Percentiles rank a stretch among this genome's conserved stretches.
phyloP scores from a whole-genome alignment of 1,284 basidiomycete species.

The Tremellales sp. region DNA sequence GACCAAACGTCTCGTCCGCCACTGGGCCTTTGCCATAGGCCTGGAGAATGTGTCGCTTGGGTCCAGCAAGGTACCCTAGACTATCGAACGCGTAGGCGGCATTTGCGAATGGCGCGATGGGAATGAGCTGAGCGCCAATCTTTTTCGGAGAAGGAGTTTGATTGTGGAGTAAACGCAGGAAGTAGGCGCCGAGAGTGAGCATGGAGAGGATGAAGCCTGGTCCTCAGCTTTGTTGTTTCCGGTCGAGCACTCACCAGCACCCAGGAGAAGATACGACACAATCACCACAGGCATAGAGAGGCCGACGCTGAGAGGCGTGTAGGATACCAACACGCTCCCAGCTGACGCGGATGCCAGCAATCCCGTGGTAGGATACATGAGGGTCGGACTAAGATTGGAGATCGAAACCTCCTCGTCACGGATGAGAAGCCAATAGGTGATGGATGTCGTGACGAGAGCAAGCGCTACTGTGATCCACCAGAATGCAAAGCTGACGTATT shows the following conservation, averaged over 20 bases:
- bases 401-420: slow-evolving; percentile 18
- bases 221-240: not conserved
- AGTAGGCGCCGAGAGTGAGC: slow-evolving; percentile 17
- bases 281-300: slow-evolving; percentile 13
- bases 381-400: slow-evolving; percentile 12
- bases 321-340: slow-evolving; percentile 16
- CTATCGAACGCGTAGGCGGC: slow-evolving; percentile 13
- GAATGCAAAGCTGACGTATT: slow-evolving; percentile 14
- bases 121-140: slow-evolving; percentile 18
- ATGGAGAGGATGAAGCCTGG: slow-evolving; percentile 18
- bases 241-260: slow-evolving; percentile 13
- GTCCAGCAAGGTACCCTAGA: slow-evolving; percentile 17
- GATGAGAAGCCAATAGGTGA: slow-evolving; percentile 18
- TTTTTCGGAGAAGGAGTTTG: slow-evolving; percentile 18
- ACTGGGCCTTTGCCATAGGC: slow-evolving; percentile 15
- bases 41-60: slow-evolving; percentile 13
- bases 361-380: slow-evolving; percentile 17
- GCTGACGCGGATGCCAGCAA: slow-evolving; percentile 13
- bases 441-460: slow-evolving; percentile 9
- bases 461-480: slow-evolving; percentile 19
- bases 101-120: slow-evolving; percentile 17
- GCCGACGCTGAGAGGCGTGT: slow-evolving; percentile 11
- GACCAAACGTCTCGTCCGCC: slow-evolving; percentile 4
- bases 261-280: slow-evolving; percentile 17
- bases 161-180: slow-evolving; percentile 16